phyloP scores from a whole-genome alignment of 805 yeast genomes.

The Scheffersomyces ergatensis region DNA sequence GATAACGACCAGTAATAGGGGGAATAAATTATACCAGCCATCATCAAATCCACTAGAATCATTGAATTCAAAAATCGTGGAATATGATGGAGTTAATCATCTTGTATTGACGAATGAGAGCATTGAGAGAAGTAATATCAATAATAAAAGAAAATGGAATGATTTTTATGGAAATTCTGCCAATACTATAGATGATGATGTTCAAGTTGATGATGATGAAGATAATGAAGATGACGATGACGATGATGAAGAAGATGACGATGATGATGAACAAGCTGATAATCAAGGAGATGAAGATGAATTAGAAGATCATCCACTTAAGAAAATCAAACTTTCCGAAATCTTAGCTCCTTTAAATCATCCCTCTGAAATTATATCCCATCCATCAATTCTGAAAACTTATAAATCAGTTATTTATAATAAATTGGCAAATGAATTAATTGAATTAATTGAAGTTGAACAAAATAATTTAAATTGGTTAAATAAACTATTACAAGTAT shows the following conservation, averaged over 20 bases:
- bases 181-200: slow-evolving; percentile 11
- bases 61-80: slow-evolving; percentile 33
- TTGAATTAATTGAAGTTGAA: slow-evolving; percentile 77
- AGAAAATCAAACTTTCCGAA: slow-evolving; percentile 31
- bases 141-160: slow-evolving; percentile 36
- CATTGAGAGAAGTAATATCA: slow-evolving; percentile 24
- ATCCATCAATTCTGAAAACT: slow-evolving; percentile 66
- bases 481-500: slow-evolving; percentile 68
- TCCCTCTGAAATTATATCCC: slow-evolving; percentile 74
- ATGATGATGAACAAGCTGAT: slow-evolving; percentile 9
- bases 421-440: slow-evolving; percentile 64
- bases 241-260: slow-evolving; percentile 18
- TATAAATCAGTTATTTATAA: slow-evolving; percentile 54
- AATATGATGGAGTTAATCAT: slow-evolving; percentile 34
- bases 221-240: slow-evolving; percentile 10
- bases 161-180: slow-evolving; percentile 19
- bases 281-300: slow-evolving; percentile 8
- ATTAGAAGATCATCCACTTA: slow-evolving; percentile 28
- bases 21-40: slow-evolving; percentile 19
- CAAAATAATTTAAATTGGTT: slow-evolving; percentile 73
- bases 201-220: slow-evolving; percentile 8
- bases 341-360: slow-evolving; percentile 76
- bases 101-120: slow-evolving; percentile 35
- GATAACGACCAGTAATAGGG: slow-evolving; percentile 20
- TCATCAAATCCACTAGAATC: slow-evolving; percentile 8